Evolutionary conservation across 1,139 yeast genomes (phyloP), one percentile per base, ranked within the genome.

Genomic region (Geotrichum bryndzae): DNA sequence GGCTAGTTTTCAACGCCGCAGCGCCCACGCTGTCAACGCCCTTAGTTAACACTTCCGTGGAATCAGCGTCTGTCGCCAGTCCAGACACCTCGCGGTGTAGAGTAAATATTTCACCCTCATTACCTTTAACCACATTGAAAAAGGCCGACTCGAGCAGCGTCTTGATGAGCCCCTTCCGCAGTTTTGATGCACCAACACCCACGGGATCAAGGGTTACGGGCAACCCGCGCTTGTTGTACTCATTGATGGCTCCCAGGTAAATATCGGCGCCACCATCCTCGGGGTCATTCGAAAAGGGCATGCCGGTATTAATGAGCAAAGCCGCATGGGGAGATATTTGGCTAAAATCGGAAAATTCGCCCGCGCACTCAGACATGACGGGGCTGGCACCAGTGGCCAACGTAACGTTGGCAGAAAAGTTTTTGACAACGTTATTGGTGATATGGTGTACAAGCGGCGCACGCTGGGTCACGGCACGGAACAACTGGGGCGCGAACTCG

Each of bases 131-230:
- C 22, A 90, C 91, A 0, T 88, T 76, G 61, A 83, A 80, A 56
- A 83, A 83, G 1, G 91, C 92, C 18, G 69, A 63, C 56, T 85
- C 80, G 51, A 91, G 73, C 11, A 90, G 68, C 1, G 72, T 70
- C 46, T 77, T 73, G 60, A 85, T 81, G 35, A 84, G 77, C 2
- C 74, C 71, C 48, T 79, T 76, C 63, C 98, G 78, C 10, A 84
- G 82, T 1, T 70, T 66, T 0, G 96, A 81, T 0, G 97, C 97
- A 35, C 96, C 96, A 53, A 87, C 90, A 0, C 94, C 98, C 15
- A 92, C 97, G 0, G 97, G 98, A 71, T 92, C 98, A 68, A 88
- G 86, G 0, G 91, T 83, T 51, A 90, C 81, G 6, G 89, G 92
- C 61, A 80, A 79, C 8, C 84, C 82, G 22, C 75, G 69, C 31